Conservation (phyloP, 805 yeast genomes). For the Nakazawaea laoshanensis region DNA sequence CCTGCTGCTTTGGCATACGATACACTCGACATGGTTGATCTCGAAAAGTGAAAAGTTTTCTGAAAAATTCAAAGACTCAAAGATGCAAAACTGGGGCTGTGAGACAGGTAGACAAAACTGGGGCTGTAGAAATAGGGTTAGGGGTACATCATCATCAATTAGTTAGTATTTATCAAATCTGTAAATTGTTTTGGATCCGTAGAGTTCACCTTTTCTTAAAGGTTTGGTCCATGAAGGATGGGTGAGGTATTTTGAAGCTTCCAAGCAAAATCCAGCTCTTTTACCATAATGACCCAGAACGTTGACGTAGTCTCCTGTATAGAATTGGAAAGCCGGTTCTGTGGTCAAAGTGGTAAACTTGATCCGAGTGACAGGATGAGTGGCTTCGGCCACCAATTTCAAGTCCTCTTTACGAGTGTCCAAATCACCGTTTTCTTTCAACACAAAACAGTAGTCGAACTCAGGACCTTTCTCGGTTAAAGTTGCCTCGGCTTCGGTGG, state of each 20-base stretch:
- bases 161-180: constrained; percentile 10
- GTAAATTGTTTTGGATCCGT: constrained; percentile 39
- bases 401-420: constrained; percentile 39
- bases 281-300: constrained; percentile 24
- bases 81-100: too few relatives aligned
- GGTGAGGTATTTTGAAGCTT: constrained; percentile 50
- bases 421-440: constrained; percentile 21
- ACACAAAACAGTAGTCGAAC: constrained; percentile 42
- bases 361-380: constrained; percentile 33
- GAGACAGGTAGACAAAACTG: too few relatives aligned
- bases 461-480: constrained; percentile 21
- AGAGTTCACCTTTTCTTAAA: constrained; percentile 38
- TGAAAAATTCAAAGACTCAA: background rate
- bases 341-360: constrained; percentile 40
- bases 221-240: constrained; percentile 43
- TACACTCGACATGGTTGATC: constrained; percentile 10
- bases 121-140: too few relatives aligned
- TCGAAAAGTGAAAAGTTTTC: too few relatives aligned
- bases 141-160: too few relatives aligned
- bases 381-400: constrained; percentile 31
- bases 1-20: constrained; percentile 19
- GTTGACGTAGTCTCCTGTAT: constrained; percentile 47
- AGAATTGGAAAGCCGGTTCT: constrained; percentile 60
- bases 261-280: constrained; percentile 52
- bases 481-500: constrained; percentile 14